Base-by-base conservation (phyloP, 2,329 filamentous ascomycete genomes). In the Cercospora janseana region DNA sequence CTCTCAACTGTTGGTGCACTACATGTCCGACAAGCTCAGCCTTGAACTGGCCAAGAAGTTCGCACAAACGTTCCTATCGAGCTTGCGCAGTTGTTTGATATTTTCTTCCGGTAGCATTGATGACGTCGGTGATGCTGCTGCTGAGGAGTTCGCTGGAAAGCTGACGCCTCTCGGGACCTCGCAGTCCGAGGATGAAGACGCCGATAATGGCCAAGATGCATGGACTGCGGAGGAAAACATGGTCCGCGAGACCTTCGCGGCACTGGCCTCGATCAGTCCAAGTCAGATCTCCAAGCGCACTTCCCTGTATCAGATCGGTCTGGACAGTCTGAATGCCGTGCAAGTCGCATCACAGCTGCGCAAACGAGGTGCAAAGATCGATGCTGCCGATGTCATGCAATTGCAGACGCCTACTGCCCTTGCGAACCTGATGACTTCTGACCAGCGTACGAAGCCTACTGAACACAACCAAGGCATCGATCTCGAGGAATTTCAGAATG, bases 261-360 rank as follows among this genome's bases (percentile, higher is more conserved):
- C 70, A 5, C 74, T 93, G 18, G 82, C 86, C 0, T 71, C 74
- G 1, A 68, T 78, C 4, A 65, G 78, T 0, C 49, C 65, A 2
- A 61, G 73, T 0, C 71, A 70, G 0, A 83, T 95, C 38, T 61
- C 65, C 3, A 76, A 75, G 9, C 65, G 78, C 7, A 88, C 82
- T 0, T 89, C 87, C 0, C 88, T 97, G 41, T 95, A 92, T 61
- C 83, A 86, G 51, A 79, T 95, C n/a, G 92, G 92, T 0, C 73
- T 96, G 3, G 91, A 96, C 68, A 96, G 91, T 65, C 93, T 97
- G 62, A 91, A 86, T 53, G 87, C 89, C 0, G 77, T 81, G 12
- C 90, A 95, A 62, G 75, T 95, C 7, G 87, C 89, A 0, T 77
- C 81, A 1, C 71, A 77, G 20, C 72, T 96, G 12, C 81, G 85